Conservation (phyloP, 805 yeast species). For the Metschnikowia corniflorae region DNA sequence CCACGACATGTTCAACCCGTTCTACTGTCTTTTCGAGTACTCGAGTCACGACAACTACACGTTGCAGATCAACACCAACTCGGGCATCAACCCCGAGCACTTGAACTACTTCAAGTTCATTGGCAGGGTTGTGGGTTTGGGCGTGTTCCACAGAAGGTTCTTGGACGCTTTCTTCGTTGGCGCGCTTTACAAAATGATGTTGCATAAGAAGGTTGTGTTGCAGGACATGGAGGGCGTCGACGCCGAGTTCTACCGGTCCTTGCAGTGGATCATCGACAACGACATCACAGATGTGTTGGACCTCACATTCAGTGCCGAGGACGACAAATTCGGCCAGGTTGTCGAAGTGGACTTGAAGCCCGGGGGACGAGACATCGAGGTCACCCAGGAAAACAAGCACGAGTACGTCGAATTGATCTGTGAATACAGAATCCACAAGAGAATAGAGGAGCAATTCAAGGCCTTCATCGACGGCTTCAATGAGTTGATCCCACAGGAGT, state of each 20-base stretch:
- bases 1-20: constrained; percentile 98
- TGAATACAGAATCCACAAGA: constrained; percentile 91
- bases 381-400: constrained; percentile 81
- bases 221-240: constrained; percentile 99
- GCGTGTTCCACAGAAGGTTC: constrained; percentile 97
- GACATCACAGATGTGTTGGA: constrained; percentile 82
- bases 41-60: constrained; percentile 98
- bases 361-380: constrained; percentile 84
- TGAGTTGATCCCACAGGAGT: constrained; percentile 94
- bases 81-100: constrained; percentile 96
- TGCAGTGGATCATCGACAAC: constrained; percentile 94
- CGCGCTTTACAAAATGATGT: constrained; percentile 96
- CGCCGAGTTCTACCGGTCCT: constrained; percentile 90
- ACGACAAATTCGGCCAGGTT: constrained; percentile 92
- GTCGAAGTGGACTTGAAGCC: constrained; percentile 87
- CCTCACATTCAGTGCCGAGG: constrained; percentile 83
- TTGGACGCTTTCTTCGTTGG: constrained; percentile 98
- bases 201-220: constrained; percentile 87
- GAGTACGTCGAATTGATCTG: constrained; percentile 93
- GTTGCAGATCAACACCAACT: constrained; percentile 94
- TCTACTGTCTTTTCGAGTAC: constrained; percentile 94
- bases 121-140: constrained; percentile 97
- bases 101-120: constrained; percentile 96
- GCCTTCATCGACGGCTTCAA: constrained; percentile 97
- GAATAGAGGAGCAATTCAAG: constrained; percentile 93